Evolutionary conservation across 345 rosid genomes (phyloP).

Genomic region (Pistacia vera): DNA sequence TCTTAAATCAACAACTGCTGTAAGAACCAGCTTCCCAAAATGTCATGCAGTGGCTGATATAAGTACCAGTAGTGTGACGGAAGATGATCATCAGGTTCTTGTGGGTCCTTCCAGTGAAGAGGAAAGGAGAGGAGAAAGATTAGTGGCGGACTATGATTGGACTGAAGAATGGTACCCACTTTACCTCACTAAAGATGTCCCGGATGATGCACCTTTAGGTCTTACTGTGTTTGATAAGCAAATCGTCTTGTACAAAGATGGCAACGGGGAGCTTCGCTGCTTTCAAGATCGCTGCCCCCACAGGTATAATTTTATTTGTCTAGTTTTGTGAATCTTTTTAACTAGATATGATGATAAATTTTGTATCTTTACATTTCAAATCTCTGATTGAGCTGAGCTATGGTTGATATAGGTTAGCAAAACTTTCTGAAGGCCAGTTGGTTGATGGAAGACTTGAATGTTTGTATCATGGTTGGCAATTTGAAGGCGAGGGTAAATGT

Average conservation of each 20-base stretch:
- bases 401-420: constrained; percentile 65
- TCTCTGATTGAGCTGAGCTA: not conserved
- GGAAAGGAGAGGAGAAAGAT: constrained; percentile 45
- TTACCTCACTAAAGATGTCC: constrained; percentile 76
- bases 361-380: not conserved
- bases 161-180: constrained; percentile 93
- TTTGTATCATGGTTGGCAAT: constrained; percentile 97
- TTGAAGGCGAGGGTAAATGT: constrained; percentile 85
- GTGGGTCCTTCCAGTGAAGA: constrained; percentile 36
- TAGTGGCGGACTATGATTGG: constrained; percentile 74
- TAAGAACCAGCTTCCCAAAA: constrained; percentile 3
- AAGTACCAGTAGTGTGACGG: not conserved
- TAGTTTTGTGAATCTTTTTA: too few species aligned
- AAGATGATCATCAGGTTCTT: constrained; percentile 27
- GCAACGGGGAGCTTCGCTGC: constrained; percentile 60
- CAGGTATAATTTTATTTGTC: constrained; percentile 44
- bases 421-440: constrained; percentile 91
- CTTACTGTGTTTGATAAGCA: constrained; percentile 84
- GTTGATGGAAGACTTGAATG: constrained; percentile 91
- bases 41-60: constrained; percentile 41
- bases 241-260: constrained; percentile 80
- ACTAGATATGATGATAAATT: not conserved
- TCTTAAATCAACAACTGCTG: not conserved
- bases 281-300: constrained; percentile 94
- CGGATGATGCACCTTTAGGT: constrained; percentile 90